A percentile compares a stretch with the other conserved stretches of the same genome.
Evolutionary conservation across 352 stramenopile genomes (phyloP).

Genomic region (Phytophthora crassamura): DNA sequence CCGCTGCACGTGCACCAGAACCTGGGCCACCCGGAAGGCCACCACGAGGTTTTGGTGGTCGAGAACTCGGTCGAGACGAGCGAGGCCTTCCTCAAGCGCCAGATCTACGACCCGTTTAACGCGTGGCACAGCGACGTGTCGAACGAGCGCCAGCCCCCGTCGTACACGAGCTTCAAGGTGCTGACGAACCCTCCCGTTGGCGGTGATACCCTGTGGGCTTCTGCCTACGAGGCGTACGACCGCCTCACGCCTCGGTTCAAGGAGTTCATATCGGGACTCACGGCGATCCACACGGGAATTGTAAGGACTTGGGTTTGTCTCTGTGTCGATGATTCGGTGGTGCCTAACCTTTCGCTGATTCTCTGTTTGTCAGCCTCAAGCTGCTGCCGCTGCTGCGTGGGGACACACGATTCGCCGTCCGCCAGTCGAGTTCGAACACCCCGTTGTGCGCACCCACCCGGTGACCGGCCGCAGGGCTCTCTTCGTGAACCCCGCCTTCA

Average conservation of each 20-base stretch:
- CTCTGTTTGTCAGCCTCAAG: slow-evolving; percentile 16
- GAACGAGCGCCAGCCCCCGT: slow-evolving; percentile 42
- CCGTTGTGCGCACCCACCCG: slow-evolving; percentile 50
- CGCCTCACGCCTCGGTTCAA: slow-evolving; percentile 44
- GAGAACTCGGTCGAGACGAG: slow-evolving; percentile 21
- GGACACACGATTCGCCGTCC: slow-evolving; percentile 41
- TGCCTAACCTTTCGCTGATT: too few relatives aligned
- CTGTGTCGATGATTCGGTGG: too few relatives aligned
- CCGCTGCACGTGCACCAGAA: slow-evolving; percentile 25
- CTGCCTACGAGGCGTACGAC: slow-evolving; percentile 54
- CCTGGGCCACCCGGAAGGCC: slow-evolving; percentile 15
- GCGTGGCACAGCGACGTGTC: slow-evolving; percentile 50
- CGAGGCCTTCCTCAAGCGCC: slow-evolving; percentile 17
- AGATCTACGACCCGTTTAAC: slow-evolving; percentile 37
- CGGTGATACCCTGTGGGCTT: slow-evolving; percentile 53
- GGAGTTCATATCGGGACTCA: slow-evolving; percentile 44
- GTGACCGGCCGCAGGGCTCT: slow-evolving; percentile 27
- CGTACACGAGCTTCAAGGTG: slow-evolving; percentile 33
- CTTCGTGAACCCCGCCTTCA: slow-evolving; percentile 51
- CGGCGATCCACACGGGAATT: slow-evolving; percentile 53
- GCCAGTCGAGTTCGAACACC: slow-evolving; percentile 44
- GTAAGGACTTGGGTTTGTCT: neutral
- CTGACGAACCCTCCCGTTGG: slow-evolving; percentile 39
- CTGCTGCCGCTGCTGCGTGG: slow-evolving; percentile 13
- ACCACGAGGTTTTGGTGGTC: slow-evolving; percentile 13